Evolutionary conservation across 116 monocot genomes (phyloP).

Genomic region (Posidonia oceanica): DNA sequence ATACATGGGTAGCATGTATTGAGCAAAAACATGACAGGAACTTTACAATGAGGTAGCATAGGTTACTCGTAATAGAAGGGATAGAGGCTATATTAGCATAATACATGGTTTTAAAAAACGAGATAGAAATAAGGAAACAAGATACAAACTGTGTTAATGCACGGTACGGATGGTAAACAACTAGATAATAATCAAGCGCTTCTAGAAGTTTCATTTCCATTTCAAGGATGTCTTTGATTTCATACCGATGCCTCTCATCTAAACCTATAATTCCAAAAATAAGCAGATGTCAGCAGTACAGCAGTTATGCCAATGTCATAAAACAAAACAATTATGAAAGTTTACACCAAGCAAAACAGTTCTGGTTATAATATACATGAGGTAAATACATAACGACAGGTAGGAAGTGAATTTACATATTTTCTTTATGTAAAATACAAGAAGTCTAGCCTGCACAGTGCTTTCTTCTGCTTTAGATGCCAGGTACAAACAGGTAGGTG

Average conservation of each 20-base stretch:
- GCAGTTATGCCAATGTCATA: no score
- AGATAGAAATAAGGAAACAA: constrained; percentile 4
- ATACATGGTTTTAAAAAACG: no score
- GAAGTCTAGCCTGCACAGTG: constrained; percentile 92
- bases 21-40: no score
- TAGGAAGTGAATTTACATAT: constrained; percentile 33
- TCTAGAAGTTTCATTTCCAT: constrained; percentile 99
- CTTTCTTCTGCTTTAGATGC: constrained; percentile 99
- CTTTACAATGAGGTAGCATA: no score
- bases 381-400: not conserved
- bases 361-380: not conserved
- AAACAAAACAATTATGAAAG: not conserved
- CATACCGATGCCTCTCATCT: constrained; percentile 83
- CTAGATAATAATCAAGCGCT: constrained; percentile 96
- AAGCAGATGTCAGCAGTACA: no score
- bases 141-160: constrained; percentile 68
- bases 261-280: constrained; percentile 23
- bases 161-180: constrained; percentile 97
- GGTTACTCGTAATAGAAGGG: no score
- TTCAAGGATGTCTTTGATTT: constrained; percentile 98
- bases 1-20: no score
- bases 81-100: no score
- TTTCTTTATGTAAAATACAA: constrained; percentile 93
- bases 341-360: not conserved
- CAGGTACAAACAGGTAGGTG: constrained; percentile 91